Conservation (phyloP, 345 rosid genomes). For the Citrus glauca region DNA sequence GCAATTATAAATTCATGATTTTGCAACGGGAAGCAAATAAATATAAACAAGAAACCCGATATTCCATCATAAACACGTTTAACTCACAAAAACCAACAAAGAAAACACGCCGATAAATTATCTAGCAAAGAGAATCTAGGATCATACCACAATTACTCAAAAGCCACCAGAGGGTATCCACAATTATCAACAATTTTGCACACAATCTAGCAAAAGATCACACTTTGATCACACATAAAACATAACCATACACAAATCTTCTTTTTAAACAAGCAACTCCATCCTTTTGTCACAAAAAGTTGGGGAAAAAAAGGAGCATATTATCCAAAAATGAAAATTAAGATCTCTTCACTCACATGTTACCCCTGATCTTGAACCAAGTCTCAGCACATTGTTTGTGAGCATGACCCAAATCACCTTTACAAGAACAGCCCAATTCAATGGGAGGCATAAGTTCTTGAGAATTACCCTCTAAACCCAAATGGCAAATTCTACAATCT, state of each 20-base stretch:
- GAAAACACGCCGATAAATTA: not conserved
- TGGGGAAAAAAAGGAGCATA: not conserved
- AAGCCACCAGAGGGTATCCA: not conserved
- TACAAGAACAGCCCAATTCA: constrained; percentile 52
- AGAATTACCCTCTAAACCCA: constrained; percentile 36
- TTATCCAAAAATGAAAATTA: not conserved
- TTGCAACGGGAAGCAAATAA: not conserved
- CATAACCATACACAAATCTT: not conserved
- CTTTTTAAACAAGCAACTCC: not conserved
- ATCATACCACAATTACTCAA: not conserved
- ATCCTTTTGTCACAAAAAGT: not conserved
- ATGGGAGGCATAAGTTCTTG: constrained; percentile 40
- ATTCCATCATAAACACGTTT: not conserved
- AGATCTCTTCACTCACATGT: constrained; percentile 35
- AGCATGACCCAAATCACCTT: constrained; percentile 56
- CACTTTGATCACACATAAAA: not conserved
- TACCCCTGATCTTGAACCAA: constrained; percentile 64
- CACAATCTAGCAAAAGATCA: constrained; percentile 6
- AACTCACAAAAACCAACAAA: not conserved
- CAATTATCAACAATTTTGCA: not conserved
- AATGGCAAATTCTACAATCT: constrained; percentile 74
- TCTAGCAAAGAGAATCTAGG: not conserved
- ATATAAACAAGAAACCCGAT: not conserved
- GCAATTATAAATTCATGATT: not conserved
- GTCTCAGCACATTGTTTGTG: constrained; percentile 62